Conservation (phyloP, 2,329 filamentous ascomycete species). For the Aspergillus ruber region DNA sequence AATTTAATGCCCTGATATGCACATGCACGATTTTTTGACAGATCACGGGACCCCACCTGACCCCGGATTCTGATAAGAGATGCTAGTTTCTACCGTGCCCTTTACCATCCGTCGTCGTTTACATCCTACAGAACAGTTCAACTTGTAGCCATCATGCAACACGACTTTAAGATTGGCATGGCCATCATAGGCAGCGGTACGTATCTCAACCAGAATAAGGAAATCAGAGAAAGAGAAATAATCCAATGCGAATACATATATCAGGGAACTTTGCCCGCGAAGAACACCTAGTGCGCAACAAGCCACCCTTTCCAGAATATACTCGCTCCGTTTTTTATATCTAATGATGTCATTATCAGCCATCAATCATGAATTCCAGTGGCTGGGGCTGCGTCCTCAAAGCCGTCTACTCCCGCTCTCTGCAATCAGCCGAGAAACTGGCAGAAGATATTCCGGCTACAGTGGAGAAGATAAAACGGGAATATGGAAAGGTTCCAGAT, state of each 20-base stretch:
- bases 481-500: too few relatives aligned
- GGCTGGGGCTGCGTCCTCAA: slow-evolving; percentile 39
- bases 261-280: slow-evolving; percentile 53
- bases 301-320: too few relatives aligned
- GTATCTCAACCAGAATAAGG: background rate
- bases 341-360: background rate
- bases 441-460: slow-evolving; percentile 14
- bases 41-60: too few relatives aligned
- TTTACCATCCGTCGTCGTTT: too few relatives aligned
- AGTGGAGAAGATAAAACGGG: too few relatives aligned
- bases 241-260: slow-evolving; percentile 2
- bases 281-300: slow-evolving; percentile 46
- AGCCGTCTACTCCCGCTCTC: slow-evolving; percentile 54
- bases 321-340: too few relatives aligned
- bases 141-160: slow-evolving; percentile 5
- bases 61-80: too few relatives aligned
- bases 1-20: too few relatives aligned
- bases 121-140: too few relatives aligned
- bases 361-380: background rate
- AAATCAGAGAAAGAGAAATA: background rate
- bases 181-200: slow-evolving; percentile 50
- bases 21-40: too few relatives aligned
- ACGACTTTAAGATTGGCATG: slow-evolving; percentile 33
- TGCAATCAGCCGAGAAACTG: slow-evolving; percentile 47
- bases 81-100: too few relatives aligned